phyloP scores from a whole-genome alignment of 2,329 filamentous ascomycete genomes.

The Sclerotinia spermophila region DNA sequence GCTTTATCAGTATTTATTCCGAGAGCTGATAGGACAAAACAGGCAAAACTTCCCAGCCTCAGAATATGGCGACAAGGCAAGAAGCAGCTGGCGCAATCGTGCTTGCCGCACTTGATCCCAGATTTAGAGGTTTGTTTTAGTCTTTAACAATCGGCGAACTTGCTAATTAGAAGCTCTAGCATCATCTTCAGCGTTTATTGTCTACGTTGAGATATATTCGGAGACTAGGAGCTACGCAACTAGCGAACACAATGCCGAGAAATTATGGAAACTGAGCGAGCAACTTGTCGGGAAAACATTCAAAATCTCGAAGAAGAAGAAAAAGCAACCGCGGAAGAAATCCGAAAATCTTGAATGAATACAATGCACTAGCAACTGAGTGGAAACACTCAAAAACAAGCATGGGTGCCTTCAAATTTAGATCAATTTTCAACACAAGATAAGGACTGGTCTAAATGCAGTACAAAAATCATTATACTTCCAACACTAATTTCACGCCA shows the following conservation, averaged over 20 bases:
- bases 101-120: background rate
- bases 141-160: background rate
- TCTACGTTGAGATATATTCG: background rate
- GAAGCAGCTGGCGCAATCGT: background rate
- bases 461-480: constrained; percentile 12
- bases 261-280: background rate
- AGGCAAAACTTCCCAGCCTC: background rate
- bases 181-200: background rate
- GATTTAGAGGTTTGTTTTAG: background rate
- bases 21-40: background rate
- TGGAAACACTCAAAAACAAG: background rate
- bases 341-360: background rate
- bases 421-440: background rate
- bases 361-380: background rate
- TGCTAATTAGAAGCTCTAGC: background rate
- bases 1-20: background rate
- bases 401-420: background rate
- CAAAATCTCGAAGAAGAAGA: background rate
- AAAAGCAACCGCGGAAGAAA: background rate
- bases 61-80: background rate
- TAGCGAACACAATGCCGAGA: background rate
- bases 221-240: background rate
- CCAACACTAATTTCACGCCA: constrained; percentile 41
- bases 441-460: background rate
- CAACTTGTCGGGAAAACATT: background rate